A percentile compares a stretch with the other conserved stretches of the same genome.
phyloP scores from a whole-genome alignment of 352 stramenopile genomes.

The Pythium plurisporium region DNA sequence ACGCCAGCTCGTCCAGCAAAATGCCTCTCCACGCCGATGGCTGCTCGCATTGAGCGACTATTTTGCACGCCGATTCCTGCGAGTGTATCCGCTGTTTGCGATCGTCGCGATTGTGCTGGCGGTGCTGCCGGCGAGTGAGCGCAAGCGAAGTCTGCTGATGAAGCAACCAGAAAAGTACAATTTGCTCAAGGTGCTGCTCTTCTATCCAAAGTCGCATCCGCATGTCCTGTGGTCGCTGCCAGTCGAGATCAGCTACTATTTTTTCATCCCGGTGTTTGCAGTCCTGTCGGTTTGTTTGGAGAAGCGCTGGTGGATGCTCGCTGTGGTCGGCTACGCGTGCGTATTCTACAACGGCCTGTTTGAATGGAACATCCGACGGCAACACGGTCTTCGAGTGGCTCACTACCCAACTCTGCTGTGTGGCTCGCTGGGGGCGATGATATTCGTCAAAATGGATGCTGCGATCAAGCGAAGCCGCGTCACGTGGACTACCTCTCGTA shows the following conservation, averaged over 20 bases:
- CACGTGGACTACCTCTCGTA: neutral
- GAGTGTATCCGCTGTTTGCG: conserved; percentile 46
- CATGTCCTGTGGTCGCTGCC: conserved; percentile 21
- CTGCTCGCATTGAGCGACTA: conserved; percentile 36
- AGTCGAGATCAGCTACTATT: conserved; percentile 42
- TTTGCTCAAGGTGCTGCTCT: conserved; percentile 37
- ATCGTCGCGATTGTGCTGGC: conserved; percentile 30
- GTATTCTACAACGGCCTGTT: conserved; percentile 20
- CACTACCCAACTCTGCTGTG: conserved; percentile 34
- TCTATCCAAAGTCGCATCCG: conserved; percentile 4
- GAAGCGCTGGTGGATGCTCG: conserved; percentile 18
- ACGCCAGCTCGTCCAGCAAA: conserved; percentile 23
- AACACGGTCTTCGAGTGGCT: conserved; percentile 24
- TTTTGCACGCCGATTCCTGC: conserved; percentile 37
- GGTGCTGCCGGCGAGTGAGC: conserved; percentile 25
- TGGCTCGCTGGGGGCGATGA: conserved; percentile 29
- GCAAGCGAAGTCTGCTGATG: conserved; percentile 27
- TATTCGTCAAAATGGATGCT: conserved; percentile 22
- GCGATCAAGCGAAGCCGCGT: neutral
- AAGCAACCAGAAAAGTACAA: conserved; percentile 24
- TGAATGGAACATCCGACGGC: no score
- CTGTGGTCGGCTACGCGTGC: conserved; percentile 11
- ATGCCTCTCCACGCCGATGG: conserved; percentile 28
- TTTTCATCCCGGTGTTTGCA: conserved; percentile 30
- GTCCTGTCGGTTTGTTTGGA: conserved; percentile 1